Conservation (phyloP, 257 asterid species). For the Petunia axillaris region DNA sequence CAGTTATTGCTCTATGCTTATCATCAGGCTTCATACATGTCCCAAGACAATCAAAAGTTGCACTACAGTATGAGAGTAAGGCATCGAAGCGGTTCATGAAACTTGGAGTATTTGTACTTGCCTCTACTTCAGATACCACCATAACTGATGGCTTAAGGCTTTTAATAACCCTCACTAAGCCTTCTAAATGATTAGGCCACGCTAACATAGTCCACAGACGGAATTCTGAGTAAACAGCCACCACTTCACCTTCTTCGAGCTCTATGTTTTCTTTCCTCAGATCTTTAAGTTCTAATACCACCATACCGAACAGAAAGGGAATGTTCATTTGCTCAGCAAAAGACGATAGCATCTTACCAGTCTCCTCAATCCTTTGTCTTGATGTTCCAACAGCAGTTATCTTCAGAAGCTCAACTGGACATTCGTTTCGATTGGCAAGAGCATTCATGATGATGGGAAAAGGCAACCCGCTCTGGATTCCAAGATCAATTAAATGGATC, state of each 20-base stretch:
- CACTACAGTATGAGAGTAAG: constrained; percentile 28
- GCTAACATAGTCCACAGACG: constrained; percentile 28
- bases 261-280: constrained; percentile 39
- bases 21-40: constrained; percentile 32
- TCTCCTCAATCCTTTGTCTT: constrained; percentile 34
- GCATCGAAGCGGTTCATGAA: constrained; percentile 38
- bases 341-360: constrained; percentile 36
- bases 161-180: constrained; percentile 28
- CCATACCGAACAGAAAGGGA: constrained; percentile 27
- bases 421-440: constrained; percentile 31
- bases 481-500: constrained; percentile 49
- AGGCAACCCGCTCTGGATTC: constrained; percentile 36
- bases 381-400: constrained; percentile 46
- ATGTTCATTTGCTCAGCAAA: constrained; percentile 39
- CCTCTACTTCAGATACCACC: constrained; percentile 39
- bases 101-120: constrained; percentile 28
- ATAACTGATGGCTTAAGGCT: constrained; percentile 37
- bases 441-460: constrained; percentile 48
- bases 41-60: constrained; percentile 38
- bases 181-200: constrained; percentile 32
- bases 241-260: constrained; percentile 33
- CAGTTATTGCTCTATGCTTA: constrained; percentile 25
- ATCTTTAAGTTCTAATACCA: constrained; percentile 27
- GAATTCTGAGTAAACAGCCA: constrained; percentile 36
- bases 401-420: constrained; percentile 45